These are phyloP conservation scores for Xenoacremonium recifei DNA, from an alignment of 2,329 filamentous ascomycete species.

Conservation along the genomic window DNA sequence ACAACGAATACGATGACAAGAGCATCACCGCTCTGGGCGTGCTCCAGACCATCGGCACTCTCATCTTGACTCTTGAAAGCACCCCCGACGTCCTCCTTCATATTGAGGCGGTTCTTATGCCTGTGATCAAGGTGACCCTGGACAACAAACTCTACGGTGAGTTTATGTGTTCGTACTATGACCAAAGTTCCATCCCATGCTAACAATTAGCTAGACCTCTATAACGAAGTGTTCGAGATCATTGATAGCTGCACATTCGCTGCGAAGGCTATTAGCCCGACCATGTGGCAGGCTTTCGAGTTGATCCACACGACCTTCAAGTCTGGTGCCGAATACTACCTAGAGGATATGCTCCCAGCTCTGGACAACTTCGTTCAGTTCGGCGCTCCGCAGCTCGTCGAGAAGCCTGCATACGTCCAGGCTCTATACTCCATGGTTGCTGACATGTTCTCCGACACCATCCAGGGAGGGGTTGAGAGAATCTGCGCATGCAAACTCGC, in stretches of 20 bases:
- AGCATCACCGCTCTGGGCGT: constrained; percentile 96
- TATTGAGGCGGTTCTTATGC: constrained; percentile 94
- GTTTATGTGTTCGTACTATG: too few species aligned
- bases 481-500: constrained; percentile 98
- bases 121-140: constrained; percentile 90
- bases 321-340: constrained; percentile 91
- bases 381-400: constrained; percentile 73
- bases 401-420: constrained; percentile 83
- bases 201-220: constrained; percentile 62
- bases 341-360: constrained; percentile 98
- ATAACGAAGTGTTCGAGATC: constrained; percentile 98
- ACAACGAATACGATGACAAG: constrained; percentile 96
- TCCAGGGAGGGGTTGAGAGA: constrained; percentile 88
- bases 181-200: background rate
- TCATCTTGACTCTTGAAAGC: constrained; percentile 95
- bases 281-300: constrained; percentile 99
- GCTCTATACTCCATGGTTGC: constrained; percentile 92
- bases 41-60: constrained; percentile 92
- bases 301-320: constrained; percentile 97
- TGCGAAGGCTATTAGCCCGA: constrained; percentile 89
- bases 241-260: constrained; percentile 99
- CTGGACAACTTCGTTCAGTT: constrained; percentile 98
- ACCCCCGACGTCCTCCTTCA: constrained; percentile 93
- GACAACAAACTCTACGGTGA: constrained; percentile 94
- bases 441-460: constrained; percentile 90